phyloP scores from a whole-genome alignment of 768 basidiomycete genomes.

The Lactifluus echinatus region DNA sequence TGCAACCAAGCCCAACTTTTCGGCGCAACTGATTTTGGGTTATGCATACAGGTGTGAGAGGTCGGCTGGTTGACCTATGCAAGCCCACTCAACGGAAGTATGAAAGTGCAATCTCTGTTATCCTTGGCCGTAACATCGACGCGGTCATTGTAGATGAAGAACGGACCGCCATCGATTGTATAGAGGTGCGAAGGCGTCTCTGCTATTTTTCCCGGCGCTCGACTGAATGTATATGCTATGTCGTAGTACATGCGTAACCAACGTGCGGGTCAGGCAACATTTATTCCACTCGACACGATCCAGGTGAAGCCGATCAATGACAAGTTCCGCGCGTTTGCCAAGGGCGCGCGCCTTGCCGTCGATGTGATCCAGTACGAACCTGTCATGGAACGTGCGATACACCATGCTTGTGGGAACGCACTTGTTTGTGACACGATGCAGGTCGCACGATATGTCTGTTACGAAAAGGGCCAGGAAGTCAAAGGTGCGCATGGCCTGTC shows the following conservation, averaged over 20 bases:
- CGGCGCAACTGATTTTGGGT: too few species aligned
- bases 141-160: conserved; percentile 95
- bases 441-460: conserved; percentile 82
- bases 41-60: conserved; percentile 63
- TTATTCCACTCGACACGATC: conserved; percentile 97
- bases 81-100: conserved; percentile 91
- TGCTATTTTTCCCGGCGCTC: not conserved
- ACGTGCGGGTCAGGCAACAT: conserved; percentile 92
- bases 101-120: conserved; percentile 82
- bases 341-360: conserved; percentile 54
- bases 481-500: conserved; percentile 54
- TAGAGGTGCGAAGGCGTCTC: conserved; percentile 51
- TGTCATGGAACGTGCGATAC: conserved; percentile 86
- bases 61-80: conserved; percentile 88
- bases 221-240: not conserved
- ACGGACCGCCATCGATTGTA: conserved; percentile 95
- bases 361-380: conserved; percentile 58
- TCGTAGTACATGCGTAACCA: conserved; percentile 87
- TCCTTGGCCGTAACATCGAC: conserved; percentile 91
- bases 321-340: conserved; percentile 86
- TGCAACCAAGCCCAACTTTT: not conserved
- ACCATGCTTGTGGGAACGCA: conserved; percentile 92
- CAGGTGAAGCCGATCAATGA: conserved; percentile 91
- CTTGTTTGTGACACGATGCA: conserved; percentile 95
- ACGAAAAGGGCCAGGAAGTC: conserved; percentile 92